Evolutionary conservation across 2,329 filamentous ascomycete species (phyloP), one percentile per base, ranked within the genome.

Genomic region (Talaromyces sp.): DNA sequence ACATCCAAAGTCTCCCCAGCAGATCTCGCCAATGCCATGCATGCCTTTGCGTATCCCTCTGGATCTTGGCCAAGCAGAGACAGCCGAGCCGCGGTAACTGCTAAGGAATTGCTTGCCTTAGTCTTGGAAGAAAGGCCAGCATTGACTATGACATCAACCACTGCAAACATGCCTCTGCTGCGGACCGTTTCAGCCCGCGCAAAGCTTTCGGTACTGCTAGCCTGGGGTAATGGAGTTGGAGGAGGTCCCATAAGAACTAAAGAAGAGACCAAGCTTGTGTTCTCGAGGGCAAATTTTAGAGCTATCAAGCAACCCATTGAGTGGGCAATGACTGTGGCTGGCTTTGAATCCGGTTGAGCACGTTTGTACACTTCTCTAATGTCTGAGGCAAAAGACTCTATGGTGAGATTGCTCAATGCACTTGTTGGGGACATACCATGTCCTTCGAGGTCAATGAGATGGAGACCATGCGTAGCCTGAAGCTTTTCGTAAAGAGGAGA

Each of bases 11-110:
- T 63, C 22, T 71, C 68, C 1, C 70, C 71, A 0, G 79, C 78
- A 3, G 58, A 60, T 19, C 73, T 73, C 3, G 81, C 84, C 35
- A 86, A 74, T 2, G 84, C 84, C 33, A 75, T 74, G 49, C 82
- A 84, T 0, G 78, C 84, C 66, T 86, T 87, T 1, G 84, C 84
- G 70, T 86, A 87, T 1, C 81, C 82, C 67, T 87, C 84, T 0
- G 82, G 76, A 67, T 85, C 80, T 67, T 84, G 82, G 0, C 76
- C 71, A 0, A 85, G 71, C 2, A 87, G 72, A 5, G 78, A 81
- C 31, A 82, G 68, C 6, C 80, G 71, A 9, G 82, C 73, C 0
- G 83, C 81, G 1, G 79, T 71, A 10, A 80, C 65, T 1, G 78
- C 80, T 1, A 85, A 63, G 0, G 77, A 75, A n/a, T 80, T 81